Evolutionary conservation across 2,329 filamentous ascomycete genomes (phyloP).

Genomic region (Dactylellina drechsleri): DNA sequence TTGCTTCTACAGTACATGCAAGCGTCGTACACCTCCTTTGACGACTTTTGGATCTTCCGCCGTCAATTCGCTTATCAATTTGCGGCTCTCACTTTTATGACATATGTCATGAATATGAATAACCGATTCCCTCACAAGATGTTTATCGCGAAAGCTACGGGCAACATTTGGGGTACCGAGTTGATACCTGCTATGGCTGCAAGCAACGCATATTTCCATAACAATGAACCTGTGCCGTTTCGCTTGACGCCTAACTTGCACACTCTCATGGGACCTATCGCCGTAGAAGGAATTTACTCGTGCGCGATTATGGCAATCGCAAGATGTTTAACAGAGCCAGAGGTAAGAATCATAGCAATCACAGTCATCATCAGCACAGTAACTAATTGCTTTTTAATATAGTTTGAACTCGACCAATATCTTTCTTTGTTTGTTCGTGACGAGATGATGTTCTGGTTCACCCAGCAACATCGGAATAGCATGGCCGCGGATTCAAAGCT

Average conservation of each 20-base stretch:
- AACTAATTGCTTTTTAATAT: too few species aligned
- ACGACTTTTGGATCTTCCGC: conserved; percentile 98
- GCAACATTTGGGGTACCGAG: conserved; percentile 96
- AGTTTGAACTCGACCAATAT: conserved; percentile 88
- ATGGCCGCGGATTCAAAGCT: conserved; percentile 74
- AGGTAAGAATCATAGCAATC: conserved; percentile 61
- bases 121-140: conserved; percentile 96
- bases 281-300: conserved; percentile 96
- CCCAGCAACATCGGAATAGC: conserved; percentile 74
- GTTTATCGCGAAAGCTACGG: conserved; percentile 84
- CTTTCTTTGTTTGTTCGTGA: conserved; percentile 94
- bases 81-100: conserved; percentile 96
- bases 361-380: too few species aligned
- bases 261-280: conserved; percentile 92
- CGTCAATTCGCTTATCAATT: conserved; percentile 96
- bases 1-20: conserved; percentile 57
- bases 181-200: conserved; percentile 88
- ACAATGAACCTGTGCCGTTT: conserved; percentile 95
- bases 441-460: conserved; percentile 98
- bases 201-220: conserved; percentile 88
- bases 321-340: conserved; percentile 87
- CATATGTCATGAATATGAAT: conserved; percentile 97
- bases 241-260: conserved; percentile 95
- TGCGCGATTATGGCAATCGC: conserved; percentile 96
- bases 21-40: conserved; percentile 78